Conservation (phyloP, 345 rosid genomes). For the Geranium rotundifolium region DNA sequence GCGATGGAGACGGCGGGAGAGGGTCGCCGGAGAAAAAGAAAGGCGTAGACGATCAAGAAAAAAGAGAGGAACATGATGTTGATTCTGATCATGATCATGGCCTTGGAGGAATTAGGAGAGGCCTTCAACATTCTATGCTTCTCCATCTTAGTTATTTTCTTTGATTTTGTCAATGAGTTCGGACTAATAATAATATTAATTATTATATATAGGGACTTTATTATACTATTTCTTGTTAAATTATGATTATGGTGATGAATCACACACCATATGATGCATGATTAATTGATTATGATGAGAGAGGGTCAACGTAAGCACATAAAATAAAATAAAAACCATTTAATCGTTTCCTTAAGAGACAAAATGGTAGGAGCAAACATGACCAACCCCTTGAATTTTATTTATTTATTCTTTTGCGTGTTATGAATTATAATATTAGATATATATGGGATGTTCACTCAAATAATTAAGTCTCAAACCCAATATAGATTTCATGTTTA, state of each 20-base stretch:
- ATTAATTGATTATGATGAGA: slow-evolving; percentile 16
- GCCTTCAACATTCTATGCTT: slow-evolving; percentile 48
- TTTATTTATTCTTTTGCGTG: too few species aligned
- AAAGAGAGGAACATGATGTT: slow-evolving; percentile 49
- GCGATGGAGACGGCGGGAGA: slow-evolving; percentile 37
- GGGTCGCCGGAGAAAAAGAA: slow-evolving; percentile 55
- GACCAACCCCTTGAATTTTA: too few species aligned
- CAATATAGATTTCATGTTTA: too few species aligned
- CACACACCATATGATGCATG: not conserved
- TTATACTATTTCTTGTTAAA: too few species aligned
- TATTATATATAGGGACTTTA: not conserved
- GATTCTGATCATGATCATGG: slow-evolving; percentile 51
- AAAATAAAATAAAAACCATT: slow-evolving; percentile 27
- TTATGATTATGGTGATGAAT: too few species aligned
- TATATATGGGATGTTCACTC: too few species aligned
- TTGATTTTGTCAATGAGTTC: slow-evolving; percentile 29
- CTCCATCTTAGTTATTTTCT: too few species aligned
- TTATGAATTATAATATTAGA: too few species aligned
- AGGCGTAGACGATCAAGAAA: slow-evolving; percentile 44
- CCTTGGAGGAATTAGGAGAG: slow-evolving; percentile 47
- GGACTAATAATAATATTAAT: slow-evolving; percentile 11
- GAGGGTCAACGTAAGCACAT: slow-evolving; percentile 27
- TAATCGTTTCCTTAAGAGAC: slow-evolving; percentile 26
- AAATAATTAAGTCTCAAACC: too few species aligned
- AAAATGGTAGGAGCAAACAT: slow-evolving; percentile 18